A percentile compares a stretch with the other conserved stretches of the same genome.
phyloP scores from a whole-genome alignment of 1,284 basidiomycete species.

The Puccinia brachypodii region DNA sequence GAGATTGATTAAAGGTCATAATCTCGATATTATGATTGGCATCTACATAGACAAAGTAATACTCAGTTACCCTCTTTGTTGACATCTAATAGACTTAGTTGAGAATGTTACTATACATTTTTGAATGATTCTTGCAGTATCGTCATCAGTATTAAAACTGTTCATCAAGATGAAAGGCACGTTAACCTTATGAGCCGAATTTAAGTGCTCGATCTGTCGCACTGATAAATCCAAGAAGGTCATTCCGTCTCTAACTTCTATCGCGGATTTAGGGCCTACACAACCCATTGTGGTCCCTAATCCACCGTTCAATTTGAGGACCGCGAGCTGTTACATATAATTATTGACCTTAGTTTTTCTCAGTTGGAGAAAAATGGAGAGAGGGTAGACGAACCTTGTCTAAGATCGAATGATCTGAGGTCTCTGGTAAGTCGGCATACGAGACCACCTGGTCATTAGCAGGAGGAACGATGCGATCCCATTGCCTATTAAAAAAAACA shows the following conservation, averaged over 20 bases:
- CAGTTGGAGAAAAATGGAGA: neutral
- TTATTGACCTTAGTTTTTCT: neutral
- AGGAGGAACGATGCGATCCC: conserved; percentile 96
- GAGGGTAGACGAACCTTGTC: conserved; percentile 63
- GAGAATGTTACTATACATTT: conserved; percentile 64
- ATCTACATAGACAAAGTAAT: conserved; percentile 43
- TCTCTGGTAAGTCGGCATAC: conserved; percentile 72
- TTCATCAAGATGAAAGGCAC: conserved; percentile 99
- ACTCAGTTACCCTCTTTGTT: neutral
- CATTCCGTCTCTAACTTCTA: conserved; percentile 95
- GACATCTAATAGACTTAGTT: neutral
- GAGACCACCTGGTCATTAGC: conserved; percentile 87
- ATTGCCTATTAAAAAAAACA: conserved; percentile 79
- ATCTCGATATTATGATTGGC: conserved; percentile 58
- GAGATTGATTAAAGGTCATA: conserved; percentile 86
- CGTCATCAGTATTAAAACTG: conserved; percentile 88
- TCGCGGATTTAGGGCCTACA: conserved; percentile 80
- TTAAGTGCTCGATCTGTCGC: conserved; percentile 86
- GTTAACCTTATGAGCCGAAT: conserved; percentile 67
- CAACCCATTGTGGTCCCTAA: conserved; percentile 93
- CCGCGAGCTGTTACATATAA: conserved; percentile 68
- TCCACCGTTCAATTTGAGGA: conserved; percentile 99
- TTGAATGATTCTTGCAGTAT: conserved; percentile 84
- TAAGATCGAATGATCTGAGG: conserved; percentile 70
- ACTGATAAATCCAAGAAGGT: conserved; percentile 98